These are phyloP conservation scores for Elaeis oleifera DNA, from an alignment of 202 grass and related monocot species.

Conservation along the genomic window DNA sequence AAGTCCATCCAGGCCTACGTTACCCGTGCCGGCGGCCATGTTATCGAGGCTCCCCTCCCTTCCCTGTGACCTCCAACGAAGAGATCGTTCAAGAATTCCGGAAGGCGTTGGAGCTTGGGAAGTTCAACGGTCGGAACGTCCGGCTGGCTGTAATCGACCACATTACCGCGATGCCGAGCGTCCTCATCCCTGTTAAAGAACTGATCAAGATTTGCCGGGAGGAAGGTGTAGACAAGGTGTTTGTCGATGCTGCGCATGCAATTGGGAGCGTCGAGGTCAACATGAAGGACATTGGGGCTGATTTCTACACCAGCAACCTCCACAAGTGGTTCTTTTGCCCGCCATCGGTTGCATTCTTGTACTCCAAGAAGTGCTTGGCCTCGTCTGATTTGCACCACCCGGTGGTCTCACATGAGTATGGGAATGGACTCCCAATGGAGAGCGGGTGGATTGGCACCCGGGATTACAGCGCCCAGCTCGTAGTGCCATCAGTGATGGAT, in stretches of 20 bases:
- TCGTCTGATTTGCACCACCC: constrained; percentile 70
- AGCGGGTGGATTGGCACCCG: constrained; percentile 92
- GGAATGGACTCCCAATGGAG: constrained; percentile 81
- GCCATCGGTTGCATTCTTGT: constrained; percentile 70
- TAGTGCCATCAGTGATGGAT: constrained; percentile 57
- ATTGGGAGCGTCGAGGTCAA: constrained; percentile 77
- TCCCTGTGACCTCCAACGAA: constrained; percentile 10
- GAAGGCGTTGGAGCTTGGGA: constrained; percentile 50
- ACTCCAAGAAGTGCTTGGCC: constrained; percentile 39
- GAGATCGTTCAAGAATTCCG: constrained; percentile 18
- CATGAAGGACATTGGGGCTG: constrained; percentile 68
- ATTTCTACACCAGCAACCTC: constrained; percentile 96
- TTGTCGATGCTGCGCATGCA: constrained; percentile 73
- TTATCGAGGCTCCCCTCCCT: constrained; percentile 5
- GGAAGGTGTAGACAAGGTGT: constrained; percentile 79
- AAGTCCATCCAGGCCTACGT: constrained; percentile 16
- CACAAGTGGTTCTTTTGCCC: constrained; percentile 99
- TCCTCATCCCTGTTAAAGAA: constrained; percentile 80
- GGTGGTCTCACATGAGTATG: constrained; percentile 82
- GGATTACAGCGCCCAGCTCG: constrained; percentile 90
- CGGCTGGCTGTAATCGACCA: constrained; percentile 83
- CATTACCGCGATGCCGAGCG: constrained; percentile 94
- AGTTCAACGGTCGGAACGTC: constrained; percentile 53
- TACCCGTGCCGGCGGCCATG: background rate
- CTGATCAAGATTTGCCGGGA: constrained; percentile 71